A percentile compares a stretch with the other conserved stretches of the same genome.
These are phyloP conservation scores for Rhodotorula graminis DNA, from an alignment of 768 basidiomycete species.

Conservation along the genomic window DNA sequence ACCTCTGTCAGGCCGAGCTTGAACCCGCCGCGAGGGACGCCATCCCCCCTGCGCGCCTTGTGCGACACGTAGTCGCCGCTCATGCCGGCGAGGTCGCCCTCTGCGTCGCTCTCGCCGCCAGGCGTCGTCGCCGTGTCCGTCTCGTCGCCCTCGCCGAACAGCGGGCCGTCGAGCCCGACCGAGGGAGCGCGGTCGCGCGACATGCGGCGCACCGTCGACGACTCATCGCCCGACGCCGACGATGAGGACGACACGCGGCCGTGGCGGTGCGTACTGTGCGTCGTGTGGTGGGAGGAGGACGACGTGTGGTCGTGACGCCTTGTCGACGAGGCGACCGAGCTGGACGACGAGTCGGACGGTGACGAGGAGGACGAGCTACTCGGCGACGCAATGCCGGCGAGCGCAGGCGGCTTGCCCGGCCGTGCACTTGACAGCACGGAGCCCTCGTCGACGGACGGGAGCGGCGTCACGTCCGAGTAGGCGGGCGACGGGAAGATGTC, in stretches of 20 bases:
- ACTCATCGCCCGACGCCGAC: neutral
- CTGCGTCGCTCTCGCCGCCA: slow-evolving; percentile 3
- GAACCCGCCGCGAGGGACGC: neutral
- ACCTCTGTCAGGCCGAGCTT: slow-evolving; percentile 8
- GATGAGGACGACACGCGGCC: neutral
- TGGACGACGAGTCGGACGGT: slow-evolving; percentile 1
- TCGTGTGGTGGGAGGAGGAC: no score
- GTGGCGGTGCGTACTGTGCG: neutral
- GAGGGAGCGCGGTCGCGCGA: slow-evolving; percentile 21
- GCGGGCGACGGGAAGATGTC: slow-evolving; percentile 10
- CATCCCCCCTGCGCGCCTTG: neutral
- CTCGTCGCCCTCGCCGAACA: slow-evolving; percentile 27
- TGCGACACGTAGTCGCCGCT: neutral
- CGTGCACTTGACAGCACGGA: no score
- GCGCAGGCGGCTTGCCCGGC: neutral
- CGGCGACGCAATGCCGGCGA: neutral
- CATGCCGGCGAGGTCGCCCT: neutral
- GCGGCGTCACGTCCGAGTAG: neutral
- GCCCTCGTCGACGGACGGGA: neutral
- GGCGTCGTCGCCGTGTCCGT: slow-evolving; percentile 26
- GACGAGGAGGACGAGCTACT: neutral
- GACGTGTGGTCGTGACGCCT: neutral
- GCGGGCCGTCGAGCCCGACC: slow-evolving; percentile 32
- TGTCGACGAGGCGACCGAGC: neutral
- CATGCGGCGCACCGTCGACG: slow-evolving; percentile 2